phyloP scores from a whole-genome alignment of 768 basidiomycete species.

The Kwoniella mangroviensis region DNA sequence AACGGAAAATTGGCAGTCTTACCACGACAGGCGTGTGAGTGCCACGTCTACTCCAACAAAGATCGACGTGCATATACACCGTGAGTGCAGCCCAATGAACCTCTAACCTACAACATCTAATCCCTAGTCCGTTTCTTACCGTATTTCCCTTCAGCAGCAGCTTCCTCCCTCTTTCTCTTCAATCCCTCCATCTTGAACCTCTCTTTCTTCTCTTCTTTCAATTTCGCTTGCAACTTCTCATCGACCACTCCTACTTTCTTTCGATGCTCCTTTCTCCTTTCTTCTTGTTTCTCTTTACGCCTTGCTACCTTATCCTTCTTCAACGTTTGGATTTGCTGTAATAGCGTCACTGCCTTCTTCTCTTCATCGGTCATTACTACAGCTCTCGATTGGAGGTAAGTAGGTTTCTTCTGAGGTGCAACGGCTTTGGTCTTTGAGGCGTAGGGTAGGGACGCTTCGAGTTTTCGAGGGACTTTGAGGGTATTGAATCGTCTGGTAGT shows the following conservation, averaged over 20 bases:
- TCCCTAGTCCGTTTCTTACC: slow-evolving; percentile 19
- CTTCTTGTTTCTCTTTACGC: slow-evolving; percentile 84
- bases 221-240: slow-evolving; percentile 50
- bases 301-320: slow-evolving; percentile 82
- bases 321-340: slow-evolving; percentile 92
- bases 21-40: too few relatives aligned
- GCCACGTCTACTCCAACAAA: too few relatives aligned
- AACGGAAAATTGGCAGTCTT: too few relatives aligned
- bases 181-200: slow-evolving; percentile 50
- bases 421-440: slow-evolving; percentile 88
- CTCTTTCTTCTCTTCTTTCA: slow-evolving; percentile 56
- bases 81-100: neutral
- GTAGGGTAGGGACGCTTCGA: slow-evolving; percentile 89
- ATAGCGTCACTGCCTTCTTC: slow-evolving; percentile 82
- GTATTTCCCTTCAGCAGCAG: slow-evolving; percentile 38
- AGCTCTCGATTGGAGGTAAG: slow-evolving; percentile 93
- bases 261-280: slow-evolving; percentile 68
- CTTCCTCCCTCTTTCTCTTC: slow-evolving; percentile 53
- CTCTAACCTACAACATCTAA: neutral
- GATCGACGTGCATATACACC: neutral
- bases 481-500: slow-evolving; percentile 85
- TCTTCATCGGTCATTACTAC: slow-evolving; percentile 96
- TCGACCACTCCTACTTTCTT: slow-evolving; percentile 73
- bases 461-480: slow-evolving; percentile 80
- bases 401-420: slow-evolving; percentile 71